phyloP scores from a whole-genome alignment of 2,329 filamentous ascomycete genomes.

The Beauveria sp. region DNA sequence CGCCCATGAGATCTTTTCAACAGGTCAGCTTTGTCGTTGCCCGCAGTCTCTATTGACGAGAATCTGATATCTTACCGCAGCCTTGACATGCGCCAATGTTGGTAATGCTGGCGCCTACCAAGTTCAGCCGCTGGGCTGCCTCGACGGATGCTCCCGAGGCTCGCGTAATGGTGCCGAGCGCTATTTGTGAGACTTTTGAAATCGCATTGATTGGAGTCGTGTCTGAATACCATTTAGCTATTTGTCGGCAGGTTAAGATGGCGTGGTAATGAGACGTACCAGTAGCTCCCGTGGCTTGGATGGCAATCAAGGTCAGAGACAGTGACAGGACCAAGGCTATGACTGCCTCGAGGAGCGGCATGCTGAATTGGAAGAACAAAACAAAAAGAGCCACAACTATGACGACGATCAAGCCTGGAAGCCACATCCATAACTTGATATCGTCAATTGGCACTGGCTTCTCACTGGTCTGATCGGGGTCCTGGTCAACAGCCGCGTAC shows the following conservation, averaged over 20 bases:
- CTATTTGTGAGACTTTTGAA: constrained; percentile 8
- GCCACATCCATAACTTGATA: constrained; percentile 1
- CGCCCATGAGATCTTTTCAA: constrained; percentile 6
- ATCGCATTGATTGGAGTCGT: constrained; percentile 10
- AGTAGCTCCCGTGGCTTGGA: constrained; percentile 9
- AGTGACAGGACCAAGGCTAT: not conserved
- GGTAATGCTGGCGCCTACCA: constrained; percentile 9
- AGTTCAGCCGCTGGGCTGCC: constrained; percentile 8
- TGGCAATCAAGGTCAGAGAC: constrained; percentile 5
- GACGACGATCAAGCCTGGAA: not conserved
- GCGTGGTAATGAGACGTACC: not conserved
- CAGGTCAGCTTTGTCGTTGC: not conserved
- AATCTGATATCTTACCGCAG: not conserved
- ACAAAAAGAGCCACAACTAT: not conserved
- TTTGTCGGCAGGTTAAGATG: no score
- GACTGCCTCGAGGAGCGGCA: not conserved
- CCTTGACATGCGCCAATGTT: constrained; percentile 9
- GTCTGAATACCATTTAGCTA: not conserved
- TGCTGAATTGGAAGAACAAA: not conserved
- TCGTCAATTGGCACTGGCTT: not conserved
- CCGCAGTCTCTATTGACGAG: no score
- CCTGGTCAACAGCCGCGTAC: not conserved
- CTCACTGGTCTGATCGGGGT: not conserved
- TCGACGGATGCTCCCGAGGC: constrained; percentile 2
- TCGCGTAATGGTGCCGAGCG: constrained; percentile 4